A percentile compares a stretch with the other conserved stretches of the same genome.
Evolutionary conservation across 106 monocot genomes (phyloP).

Genomic region (Cymbidium sinense): DNA sequence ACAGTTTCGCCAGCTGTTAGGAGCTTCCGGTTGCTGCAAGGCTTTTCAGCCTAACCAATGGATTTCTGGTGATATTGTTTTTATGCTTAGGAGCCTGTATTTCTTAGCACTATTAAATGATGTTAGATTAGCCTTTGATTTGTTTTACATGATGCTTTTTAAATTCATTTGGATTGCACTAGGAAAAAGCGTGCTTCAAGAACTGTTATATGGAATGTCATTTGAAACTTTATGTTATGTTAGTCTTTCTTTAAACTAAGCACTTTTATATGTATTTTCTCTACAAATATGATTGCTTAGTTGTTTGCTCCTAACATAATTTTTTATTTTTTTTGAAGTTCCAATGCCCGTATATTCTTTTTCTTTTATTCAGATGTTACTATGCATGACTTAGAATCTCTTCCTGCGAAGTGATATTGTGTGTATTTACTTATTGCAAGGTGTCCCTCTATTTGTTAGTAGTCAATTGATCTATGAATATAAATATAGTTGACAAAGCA

Average conservation of each 20-base stretch:
- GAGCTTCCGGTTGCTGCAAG: conserved; percentile 54
- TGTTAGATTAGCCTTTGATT: conserved; percentile 1
- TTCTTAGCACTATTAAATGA: neutral
- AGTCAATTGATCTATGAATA: neutral
- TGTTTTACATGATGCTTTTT: conserved; percentile 6
- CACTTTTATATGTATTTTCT: neutral
- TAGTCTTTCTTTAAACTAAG: neutral
- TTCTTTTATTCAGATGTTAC: neutral
- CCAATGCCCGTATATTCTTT: neutral
- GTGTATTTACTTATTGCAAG: neutral
- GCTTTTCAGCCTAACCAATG: conserved; percentile 35
- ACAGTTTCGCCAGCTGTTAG: conserved; percentile 46
- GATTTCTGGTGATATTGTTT: conserved; percentile 7
- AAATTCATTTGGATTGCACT: conserved; percentile 9
- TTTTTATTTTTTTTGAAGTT: neutral
- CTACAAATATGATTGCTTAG: neutral
- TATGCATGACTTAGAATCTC: neutral
- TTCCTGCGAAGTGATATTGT: neutral
- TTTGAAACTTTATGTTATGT: neutral
- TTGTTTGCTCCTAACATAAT: neutral
- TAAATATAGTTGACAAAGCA: too few relatives aligned
- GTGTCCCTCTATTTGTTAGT: neutral
- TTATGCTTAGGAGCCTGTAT: neutral
- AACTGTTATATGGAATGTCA: neutral
- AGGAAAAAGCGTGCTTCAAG: neutral